Evolutionary conservation across 139 green algal species (phyloP), one percentile per base, ranked within the genome.

Genomic region (Coelastrella sp.): DNA sequence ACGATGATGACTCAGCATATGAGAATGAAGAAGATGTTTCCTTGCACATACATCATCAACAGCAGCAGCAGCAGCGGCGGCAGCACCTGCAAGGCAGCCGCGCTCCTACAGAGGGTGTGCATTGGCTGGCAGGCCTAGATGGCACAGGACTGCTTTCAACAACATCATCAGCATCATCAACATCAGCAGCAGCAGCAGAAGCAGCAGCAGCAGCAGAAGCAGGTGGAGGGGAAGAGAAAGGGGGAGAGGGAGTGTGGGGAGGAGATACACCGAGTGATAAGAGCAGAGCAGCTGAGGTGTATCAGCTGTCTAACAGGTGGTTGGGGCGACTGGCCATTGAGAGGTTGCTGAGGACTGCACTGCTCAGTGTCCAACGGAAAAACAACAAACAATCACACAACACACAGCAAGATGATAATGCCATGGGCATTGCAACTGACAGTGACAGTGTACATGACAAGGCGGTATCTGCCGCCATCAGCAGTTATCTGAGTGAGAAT

Each of bases 1-100:
- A 82, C 24, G 75, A 82, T 82, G 75, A 82, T 61, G 75, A 82
- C 3, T n/a, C 72, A 78, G 72, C 72, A 78, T 78, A 24, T n/a
- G 35, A 24, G 72, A 49, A 49, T 49, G 35, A 49, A 49, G 35
- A 49, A 49, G 35, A 49, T 49, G 35, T 49, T 49, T 49, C 35
- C 35, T 49, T 49, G 35, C 35, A 49, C 35, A 49, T 49, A 49
- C 35, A 49, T 49, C 72, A 78, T n/a, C 72, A 49, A 8, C 72
- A 82, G 75, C 75, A 82, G 75, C 74, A 58, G 74, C 74, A 81
- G n/a, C 75, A 61, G 17, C 15, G 9, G 58, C 27, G 4, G 56
- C 79, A 68, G 79, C 79, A 70, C 20, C 17, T 49, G 35, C 35
- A 49, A 49, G 35, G 35, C 35, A 49, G 35, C 35, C 35, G 35